Evolutionary conservation across 2,329 filamentous ascomycete genomes (phyloP).

Genomic region (Scedosporium minutisporum): DNA sequence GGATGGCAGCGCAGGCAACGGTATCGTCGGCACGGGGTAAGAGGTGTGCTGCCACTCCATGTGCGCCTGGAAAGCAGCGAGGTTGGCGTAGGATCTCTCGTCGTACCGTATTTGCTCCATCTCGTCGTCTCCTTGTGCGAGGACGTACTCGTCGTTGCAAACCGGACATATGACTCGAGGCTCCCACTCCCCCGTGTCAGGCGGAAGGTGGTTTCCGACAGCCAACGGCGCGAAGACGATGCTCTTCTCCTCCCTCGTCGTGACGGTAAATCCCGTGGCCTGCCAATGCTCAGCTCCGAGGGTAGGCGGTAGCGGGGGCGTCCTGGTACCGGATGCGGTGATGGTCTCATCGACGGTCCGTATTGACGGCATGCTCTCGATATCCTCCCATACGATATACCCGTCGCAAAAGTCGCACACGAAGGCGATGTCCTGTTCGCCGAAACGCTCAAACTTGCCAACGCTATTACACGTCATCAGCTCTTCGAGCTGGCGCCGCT

Average conservation of each 20-base stretch:
- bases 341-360: constrained; percentile 22
- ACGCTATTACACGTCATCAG: constrained; percentile 40
- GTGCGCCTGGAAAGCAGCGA: constrained; percentile 42
- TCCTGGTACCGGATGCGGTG: constrained; percentile 11
- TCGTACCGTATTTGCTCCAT: constrained; percentile 40
- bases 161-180: constrained; percentile 43
- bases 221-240: constrained; percentile 48
- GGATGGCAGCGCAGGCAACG: not conserved
- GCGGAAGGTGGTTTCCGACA: constrained; percentile 47
- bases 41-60: constrained; percentile 46
- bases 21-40: constrained; percentile 18
- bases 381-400: constrained; percentile 48
- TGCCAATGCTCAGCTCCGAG: constrained; percentile 38
- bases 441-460: constrained; percentile 47
- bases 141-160: constrained; percentile 41
- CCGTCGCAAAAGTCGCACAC: constrained; percentile 54
- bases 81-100: constrained; percentile 36
- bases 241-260: constrained; percentile 34
- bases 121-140: constrained; percentile 33
- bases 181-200: constrained; percentile 39
- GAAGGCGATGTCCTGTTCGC: constrained; percentile 44
- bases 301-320: constrained; percentile 14
- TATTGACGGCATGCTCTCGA: constrained; percentile 40
- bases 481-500: constrained; percentile 34
- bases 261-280: constrained; percentile 32